Base-by-base conservation (phyloP, 495 filamentous ascomycete genomes). In the Aspergillus nidulans region DNA sequence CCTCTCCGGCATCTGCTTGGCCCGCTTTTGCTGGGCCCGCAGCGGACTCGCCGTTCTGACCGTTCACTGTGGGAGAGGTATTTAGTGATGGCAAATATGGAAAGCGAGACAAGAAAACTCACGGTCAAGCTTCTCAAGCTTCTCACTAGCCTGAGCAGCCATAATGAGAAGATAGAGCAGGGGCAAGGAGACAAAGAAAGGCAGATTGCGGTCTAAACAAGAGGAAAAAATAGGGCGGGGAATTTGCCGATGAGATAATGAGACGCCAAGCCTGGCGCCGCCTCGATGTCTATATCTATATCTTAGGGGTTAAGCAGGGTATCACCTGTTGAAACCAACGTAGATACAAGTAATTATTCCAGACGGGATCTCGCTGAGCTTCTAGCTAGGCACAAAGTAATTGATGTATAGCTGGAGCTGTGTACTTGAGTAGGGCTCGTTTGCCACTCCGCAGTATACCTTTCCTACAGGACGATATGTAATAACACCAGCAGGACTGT, bases 81-180 rank as follows among this genome's bases (percentile, higher is more conserved):
- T 62, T 65, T 59, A 74, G 56, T 6, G 21, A 46, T 42, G 42
- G 20, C 39, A 32, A 42, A 44, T 5, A 23, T 34, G 10, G 21
- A 16, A 50, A 30, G 41, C 21, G 15, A 12, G 44, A 46, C 30
- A 57, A 38, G 39, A 44, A 36, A 36, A 56, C 77, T 61, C 55
- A 82, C 80, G 60, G 57, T 77, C 72, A 57, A 83, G 69, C 65
- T 81, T 74, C 54, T 78, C 60, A 55, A 83, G 69, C 61, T 81
- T 75, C 44, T 77, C 73, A 34, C 63, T 73, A 56, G 70, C 64
- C 67, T 81, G 75, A 46, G 79, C 79, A 61, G 79, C 80, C 80
- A 83, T 83, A 49, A 45, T 75, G 63, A 58, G 41, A 56, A 57
- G 45, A 48, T 54, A 42, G 48, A 49, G 45, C 53, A 26, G 53